phyloP scores from a whole-genome alignment of 1,139 yeast genomes.

The Candida dubliniensis region DNA sequence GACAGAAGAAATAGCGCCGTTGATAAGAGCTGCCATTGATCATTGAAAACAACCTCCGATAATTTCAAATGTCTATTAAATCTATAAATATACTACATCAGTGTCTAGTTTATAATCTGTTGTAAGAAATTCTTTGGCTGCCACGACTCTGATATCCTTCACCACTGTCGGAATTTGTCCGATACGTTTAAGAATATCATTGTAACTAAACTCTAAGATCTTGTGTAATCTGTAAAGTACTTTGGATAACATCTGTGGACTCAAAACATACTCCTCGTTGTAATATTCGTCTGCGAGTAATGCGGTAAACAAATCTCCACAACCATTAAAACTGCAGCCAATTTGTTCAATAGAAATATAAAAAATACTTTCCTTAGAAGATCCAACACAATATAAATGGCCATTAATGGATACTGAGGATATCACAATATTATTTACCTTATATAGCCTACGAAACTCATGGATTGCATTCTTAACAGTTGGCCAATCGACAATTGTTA shows the following conservation, averaged over 20 bases:
- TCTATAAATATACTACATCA: constrained; percentile 12
- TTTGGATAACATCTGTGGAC: constrained; percentile 27
- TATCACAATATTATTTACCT: constrained; percentile 32
- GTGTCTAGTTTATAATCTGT: constrained; percentile 12
- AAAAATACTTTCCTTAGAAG: constrained; percentile 20
- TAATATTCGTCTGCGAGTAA: constrained; percentile 36
- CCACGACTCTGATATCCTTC: constrained; percentile 32
- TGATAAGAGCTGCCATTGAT: too few species aligned
- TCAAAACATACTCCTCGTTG: constrained; percentile 20
- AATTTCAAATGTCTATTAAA: neutral
- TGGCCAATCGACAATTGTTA: constrained; percentile 22
- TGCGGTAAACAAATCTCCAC: constrained; percentile 48
- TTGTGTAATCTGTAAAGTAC: constrained; percentile 30
- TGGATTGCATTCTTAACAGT: constrained; percentile 23
- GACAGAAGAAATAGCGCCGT: too few species aligned
- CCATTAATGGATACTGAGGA: constrained; percentile 36
- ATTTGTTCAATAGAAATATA: constrained; percentile 33
- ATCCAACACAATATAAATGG: constrained; percentile 37
- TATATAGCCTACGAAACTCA: constrained; percentile 21
- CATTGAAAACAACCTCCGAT: too few species aligned
- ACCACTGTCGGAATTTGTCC: constrained; percentile 20
- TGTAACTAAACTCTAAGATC: constrained; percentile 30
- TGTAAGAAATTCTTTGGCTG: constrained; percentile 24
- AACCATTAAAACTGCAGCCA: constrained; percentile 42
- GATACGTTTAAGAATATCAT: constrained; percentile 21